Evolutionary conservation across 2,329 filamentous ascomycete genomes (phyloP), one percentile per base, ranked within the genome.

Genomic region (Xylaria sp.): DNA sequence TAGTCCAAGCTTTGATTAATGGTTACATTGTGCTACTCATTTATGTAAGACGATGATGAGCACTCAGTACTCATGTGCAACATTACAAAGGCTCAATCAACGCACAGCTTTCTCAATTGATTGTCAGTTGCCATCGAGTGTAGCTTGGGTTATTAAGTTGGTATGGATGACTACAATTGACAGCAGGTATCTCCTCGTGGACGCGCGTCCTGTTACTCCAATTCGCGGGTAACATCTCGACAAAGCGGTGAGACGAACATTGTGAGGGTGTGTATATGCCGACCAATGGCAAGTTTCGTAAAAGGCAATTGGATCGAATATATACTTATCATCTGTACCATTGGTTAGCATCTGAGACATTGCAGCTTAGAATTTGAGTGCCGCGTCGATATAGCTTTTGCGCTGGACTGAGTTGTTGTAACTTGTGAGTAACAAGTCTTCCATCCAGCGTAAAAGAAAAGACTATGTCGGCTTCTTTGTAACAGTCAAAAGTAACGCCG

Each of bases 221-320:
- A 12, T 20, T 3, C 9, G 12, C 46, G 15, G 23, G 23, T 9
- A 10, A 50, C 46, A 20, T 18, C 41, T 18, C 46, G 23, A 25
- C 46, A 23, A 23, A 50, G 46, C 46, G 46, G 46, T 50, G 46
- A 50, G 46, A 48, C 12, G n/a, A 48, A 20, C 46, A 50, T 50
- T 1, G 6, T 23, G n/a, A 50, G 46, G n/a, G n/a, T 8, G n/a
- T 48, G 8, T n/a, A 20, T 7, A 48, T 12, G 12, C 2, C 39
- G 15, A 18, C 15, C 39, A 41, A 18, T 46, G 15, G 5, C 41
- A 15, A 46, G 4, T 7, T n/a, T 46, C 41, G n/a, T n/a, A 8
- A 46, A n/a, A 46, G n/a, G 18, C 18, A 2, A 46, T 46, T 46
- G 41, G 41, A 15, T 46, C n/a, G n/a, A 18, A 15, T n/a, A 46